A percentile compares a stretch with the other conserved stretches of the same genome.
These are phyloP conservation scores for Coffea humblotiana DNA, from an alignment of 305 asterid species.

Conservation along the genomic window DNA sequence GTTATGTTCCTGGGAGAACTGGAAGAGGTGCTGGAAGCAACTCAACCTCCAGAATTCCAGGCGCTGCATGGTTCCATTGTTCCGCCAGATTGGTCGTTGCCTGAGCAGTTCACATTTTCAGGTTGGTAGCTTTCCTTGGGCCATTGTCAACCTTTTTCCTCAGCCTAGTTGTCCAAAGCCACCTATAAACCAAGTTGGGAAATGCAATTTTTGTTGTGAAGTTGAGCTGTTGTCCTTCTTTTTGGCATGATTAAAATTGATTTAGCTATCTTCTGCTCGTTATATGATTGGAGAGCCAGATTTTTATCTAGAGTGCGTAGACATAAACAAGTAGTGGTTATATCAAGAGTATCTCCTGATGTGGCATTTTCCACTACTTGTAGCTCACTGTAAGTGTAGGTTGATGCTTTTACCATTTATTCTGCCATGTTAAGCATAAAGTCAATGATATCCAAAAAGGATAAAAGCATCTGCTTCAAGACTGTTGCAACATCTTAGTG, in stretches of 20 bases:
- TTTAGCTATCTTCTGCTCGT: background rate
- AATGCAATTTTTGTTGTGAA: background rate
- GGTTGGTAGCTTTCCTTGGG: conserved; percentile 40
- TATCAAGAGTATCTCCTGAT: background rate
- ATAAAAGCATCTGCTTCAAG: background rate
- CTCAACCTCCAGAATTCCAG: conserved; percentile 91
- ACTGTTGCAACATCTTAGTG: background rate
- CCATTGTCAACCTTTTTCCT: background rate
- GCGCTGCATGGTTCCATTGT: conserved; percentile 93
- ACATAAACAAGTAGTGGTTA: background rate
- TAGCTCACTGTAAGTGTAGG: background rate
- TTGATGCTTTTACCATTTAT: background rate
- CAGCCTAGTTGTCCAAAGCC: background rate
- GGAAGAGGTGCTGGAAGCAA: conserved; percentile 91
- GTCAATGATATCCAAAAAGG: background rate
- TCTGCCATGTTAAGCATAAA: background rate
- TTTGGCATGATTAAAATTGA: background rate
- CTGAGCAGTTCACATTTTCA: conserved; percentile 93
- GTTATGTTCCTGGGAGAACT: conserved; percentile 93
- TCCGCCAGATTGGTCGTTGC: conserved; percentile 72
- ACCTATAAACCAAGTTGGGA: background rate
- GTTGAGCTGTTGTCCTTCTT: background rate
- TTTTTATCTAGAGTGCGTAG: background rate
- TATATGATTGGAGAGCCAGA: background rate
- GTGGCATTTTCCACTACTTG: background rate